A percentile compares a stretch with the other conserved stretches of the same genome.
phyloP scores from a whole-genome alignment of 768 basidiomycete genomes.

The Kwoniella bestiolae region DNA sequence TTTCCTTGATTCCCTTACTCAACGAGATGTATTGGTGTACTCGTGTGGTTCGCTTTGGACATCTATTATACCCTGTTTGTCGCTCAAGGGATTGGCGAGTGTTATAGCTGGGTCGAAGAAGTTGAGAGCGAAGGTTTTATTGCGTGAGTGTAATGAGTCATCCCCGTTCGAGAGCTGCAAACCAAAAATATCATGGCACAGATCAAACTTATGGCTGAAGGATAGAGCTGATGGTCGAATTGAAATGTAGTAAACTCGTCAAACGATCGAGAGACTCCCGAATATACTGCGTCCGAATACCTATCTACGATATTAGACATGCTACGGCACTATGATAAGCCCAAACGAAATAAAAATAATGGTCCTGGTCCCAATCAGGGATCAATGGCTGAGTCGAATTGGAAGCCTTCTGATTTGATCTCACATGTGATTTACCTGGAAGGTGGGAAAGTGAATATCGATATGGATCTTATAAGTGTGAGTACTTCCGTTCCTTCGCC shows the following conservation, averaged over 20 bases:
- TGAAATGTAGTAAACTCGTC: constrained; percentile 71
- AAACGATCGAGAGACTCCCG: constrained; percentile 89
- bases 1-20: constrained; percentile 68
- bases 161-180: too few species aligned
- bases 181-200: too few species aligned
- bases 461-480: constrained; percentile 68
- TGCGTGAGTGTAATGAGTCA: constrained; percentile 74
- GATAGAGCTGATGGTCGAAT: not conserved
- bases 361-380: not conserved
- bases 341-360: constrained; percentile 63
- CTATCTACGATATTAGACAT: constrained; percentile 76
- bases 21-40: constrained; percentile 76
- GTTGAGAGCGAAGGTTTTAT: constrained; percentile 78
- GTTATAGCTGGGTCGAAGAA: constrained; percentile 74
- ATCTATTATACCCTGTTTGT: constrained; percentile 89
- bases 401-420: constrained; percentile 67
- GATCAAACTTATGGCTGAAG: too few species aligned
- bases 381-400: constrained; percentile 60
- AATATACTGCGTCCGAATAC: constrained; percentile 82
- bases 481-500: too few species aligned
- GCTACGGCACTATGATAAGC: constrained; percentile 62
- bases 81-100: constrained; percentile 75
- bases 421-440: constrained; percentile 82
- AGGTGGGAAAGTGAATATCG: constrained; percentile 67
- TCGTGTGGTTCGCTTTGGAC: constrained; percentile 96